These are phyloP conservation scores for Ustilaginoidea virens DNA, from an alignment of 2,329 filamentous ascomycete species.

Conservation along the genomic window DNA sequence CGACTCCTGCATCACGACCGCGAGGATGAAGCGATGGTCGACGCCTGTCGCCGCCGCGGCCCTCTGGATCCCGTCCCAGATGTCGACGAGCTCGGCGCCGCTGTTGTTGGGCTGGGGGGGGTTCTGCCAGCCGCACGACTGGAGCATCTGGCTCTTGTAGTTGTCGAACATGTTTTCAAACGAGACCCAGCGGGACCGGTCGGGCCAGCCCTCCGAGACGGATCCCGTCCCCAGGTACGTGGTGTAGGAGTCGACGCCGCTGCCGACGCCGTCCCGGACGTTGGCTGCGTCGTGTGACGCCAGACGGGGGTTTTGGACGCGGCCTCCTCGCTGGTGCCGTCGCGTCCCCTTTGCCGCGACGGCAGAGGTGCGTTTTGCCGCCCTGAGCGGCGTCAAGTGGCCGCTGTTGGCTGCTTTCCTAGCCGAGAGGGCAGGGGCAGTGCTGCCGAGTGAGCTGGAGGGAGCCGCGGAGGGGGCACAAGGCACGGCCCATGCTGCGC, in stretches of 20 bases:
- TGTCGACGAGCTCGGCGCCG: conserved; percentile 9
- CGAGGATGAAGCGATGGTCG: conserved; percentile 25
- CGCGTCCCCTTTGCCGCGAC: neutral
- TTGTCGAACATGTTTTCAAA: conserved; percentile 15
- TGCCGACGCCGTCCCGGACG: conserved; percentile 4
- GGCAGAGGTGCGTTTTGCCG: neutral
- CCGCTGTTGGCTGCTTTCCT: neutral
- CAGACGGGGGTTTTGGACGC: neutral
- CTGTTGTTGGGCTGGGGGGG: conserved; percentile 7
- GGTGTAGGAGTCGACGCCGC: conserved; percentile 13
- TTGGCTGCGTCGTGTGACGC: conserved; percentile 4
- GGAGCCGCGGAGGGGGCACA: too few species aligned
- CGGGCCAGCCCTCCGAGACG: conserved; percentile 15
- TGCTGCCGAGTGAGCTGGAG: too few species aligned
- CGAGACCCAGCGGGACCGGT: conserved; percentile 13
- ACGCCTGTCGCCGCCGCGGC: conserved; percentile 14
- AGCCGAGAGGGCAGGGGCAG: too few species aligned
- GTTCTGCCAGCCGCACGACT: conserved; percentile 6
- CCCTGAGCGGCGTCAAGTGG: conserved; percentile 1
- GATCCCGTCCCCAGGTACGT: conserved; percentile 15
- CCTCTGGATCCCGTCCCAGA: conserved; percentile 17
- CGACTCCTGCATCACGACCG: conserved; percentile 29
- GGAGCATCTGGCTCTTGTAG: conserved; percentile 11
- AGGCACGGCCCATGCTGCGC: too few species aligned
- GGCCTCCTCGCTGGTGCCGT: neutral